Conservation (phyloP, 2,329 filamentous ascomycete genomes). For the Dactylonectria estremocensis region DNA sequence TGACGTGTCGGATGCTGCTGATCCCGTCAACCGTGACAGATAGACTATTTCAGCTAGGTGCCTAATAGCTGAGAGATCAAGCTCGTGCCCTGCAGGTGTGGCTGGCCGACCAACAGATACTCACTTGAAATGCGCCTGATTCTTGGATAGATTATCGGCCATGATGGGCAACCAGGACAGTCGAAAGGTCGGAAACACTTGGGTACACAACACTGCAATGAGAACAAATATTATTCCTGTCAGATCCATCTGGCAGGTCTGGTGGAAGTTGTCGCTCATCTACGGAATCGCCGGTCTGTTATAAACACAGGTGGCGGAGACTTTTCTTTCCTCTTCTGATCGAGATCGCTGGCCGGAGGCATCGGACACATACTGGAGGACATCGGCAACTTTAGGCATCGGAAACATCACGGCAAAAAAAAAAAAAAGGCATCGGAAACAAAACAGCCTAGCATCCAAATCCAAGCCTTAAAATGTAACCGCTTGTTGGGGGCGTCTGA, state of each 20-base stretch:
- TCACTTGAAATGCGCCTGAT: constrained; percentile 62
- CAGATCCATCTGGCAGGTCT: not conserved
- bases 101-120: constrained; percentile 37
- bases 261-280: constrained; percentile 11
- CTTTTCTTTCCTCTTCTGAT: constrained; percentile 50
- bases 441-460: not conserved
- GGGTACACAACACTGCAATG: not conserved
- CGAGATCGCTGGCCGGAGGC: constrained; percentile 31
- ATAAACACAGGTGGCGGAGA: constrained; percentile 49
- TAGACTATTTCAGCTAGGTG: not conserved
- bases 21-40: constrained; percentile 13
- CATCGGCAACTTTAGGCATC: constrained; percentile 16
- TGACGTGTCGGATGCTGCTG: constrained; percentile 26
- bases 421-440: not conserved
- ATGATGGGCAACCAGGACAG: constrained; percentile 44
- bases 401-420: constrained; percentile 13
- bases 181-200: constrained; percentile 18
- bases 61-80: constrained; percentile 17
- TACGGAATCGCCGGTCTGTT: constrained; percentile 25
- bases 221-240: not conserved
- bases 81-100: constrained; percentile 12
- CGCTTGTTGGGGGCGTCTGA: not conserved
- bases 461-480: not conserved
- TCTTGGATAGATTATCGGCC: constrained; percentile 52
- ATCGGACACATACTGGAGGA: constrained; percentile 24